Evolutionary conservation across 257 asterid species (phyloP).

Genomic region (Nicotiana tomentosiformis): DNA sequence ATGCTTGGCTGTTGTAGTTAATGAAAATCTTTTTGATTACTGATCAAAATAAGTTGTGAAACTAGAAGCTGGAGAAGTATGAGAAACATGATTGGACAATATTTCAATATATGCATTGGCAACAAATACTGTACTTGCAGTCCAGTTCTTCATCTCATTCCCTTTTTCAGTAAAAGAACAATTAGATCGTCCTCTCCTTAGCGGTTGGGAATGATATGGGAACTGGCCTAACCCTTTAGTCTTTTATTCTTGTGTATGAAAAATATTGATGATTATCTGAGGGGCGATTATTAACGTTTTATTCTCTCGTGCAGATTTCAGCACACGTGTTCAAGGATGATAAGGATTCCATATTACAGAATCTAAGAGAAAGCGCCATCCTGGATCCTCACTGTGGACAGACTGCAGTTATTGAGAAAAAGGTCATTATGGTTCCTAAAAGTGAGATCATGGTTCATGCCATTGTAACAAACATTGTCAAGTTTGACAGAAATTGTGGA

Average conservation of each 20-base stretch:
- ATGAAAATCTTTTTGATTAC: background rate
- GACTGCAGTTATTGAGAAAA: constrained; percentile 53
- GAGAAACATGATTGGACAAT: background rate
- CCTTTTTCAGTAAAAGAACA: background rate
- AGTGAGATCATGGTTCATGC: constrained; percentile 55
- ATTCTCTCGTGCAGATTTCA: constrained; percentile 34
- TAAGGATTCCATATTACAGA: constrained; percentile 41
- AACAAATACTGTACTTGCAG: background rate
- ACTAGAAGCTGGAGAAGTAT: background rate
- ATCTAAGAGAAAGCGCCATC: constrained; percentile 50
- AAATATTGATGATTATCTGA: background rate
- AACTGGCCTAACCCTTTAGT: background rate
- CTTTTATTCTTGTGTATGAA: background rate
- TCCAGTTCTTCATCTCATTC: background rate
- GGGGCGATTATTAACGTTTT: background rate
- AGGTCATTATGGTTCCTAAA: constrained; percentile 45
- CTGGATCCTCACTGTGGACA: constrained; percentile 67
- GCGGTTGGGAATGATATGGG: too few relatives aligned
- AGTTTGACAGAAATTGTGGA: constrained; percentile 27
- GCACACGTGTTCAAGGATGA: constrained; percentile 36
- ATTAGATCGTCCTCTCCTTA: background rate
- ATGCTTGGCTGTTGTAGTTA: background rate
- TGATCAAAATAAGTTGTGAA: background rate
- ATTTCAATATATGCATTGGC: background rate
- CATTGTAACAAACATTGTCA: constrained; percentile 53